phyloP scores from a whole-genome alignment of 768 basidiomycete species.

The Gloeopeniophorella convolvens region DNA sequence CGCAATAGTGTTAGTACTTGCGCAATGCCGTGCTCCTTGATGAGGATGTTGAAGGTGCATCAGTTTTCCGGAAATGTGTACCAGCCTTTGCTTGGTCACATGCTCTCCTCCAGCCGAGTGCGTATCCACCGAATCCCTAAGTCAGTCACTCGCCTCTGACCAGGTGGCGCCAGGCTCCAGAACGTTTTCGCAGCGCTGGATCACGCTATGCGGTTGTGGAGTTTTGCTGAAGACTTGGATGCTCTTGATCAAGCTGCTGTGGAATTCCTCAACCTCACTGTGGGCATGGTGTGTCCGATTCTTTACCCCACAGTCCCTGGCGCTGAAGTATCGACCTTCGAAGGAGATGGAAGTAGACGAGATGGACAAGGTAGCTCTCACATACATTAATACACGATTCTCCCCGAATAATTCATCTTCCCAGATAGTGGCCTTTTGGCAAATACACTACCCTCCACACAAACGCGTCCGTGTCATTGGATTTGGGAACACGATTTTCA shows the following conservation, averaged over 20 bases:
- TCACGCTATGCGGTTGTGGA: constrained; percentile 57
- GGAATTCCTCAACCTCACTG: constrained; percentile 50
- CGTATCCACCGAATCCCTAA: constrained; percentile 23
- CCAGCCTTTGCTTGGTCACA: constrained; percentile 63
- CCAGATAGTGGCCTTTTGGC: constrained; percentile 65
- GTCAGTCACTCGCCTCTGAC: background rate
- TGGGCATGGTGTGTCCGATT: constrained; percentile 44
- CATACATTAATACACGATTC: background rate
- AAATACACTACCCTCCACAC: constrained; percentile 46
- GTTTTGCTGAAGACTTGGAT: constrained; percentile 59
- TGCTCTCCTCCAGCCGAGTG: constrained; percentile 64
- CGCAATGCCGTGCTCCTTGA: background rate
- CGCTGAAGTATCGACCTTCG: background rate
- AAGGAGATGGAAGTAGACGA: background rate
- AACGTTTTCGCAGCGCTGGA: constrained; percentile 56
- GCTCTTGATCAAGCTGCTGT: constrained; percentile 58
- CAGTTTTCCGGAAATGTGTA: constrained; percentile 68
- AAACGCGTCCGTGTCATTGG: constrained; percentile 47
- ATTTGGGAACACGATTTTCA: constrained; percentile 48
- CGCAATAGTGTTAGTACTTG: constrained; percentile 48
- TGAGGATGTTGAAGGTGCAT: background rate
- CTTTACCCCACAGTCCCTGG: background rate
- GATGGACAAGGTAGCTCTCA: background rate
- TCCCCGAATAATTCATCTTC: background rate
- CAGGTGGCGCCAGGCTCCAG: constrained; percentile 38